phyloP scores from a whole-genome alignment of 495 filamentous ascomycete species.

The Bathelium albidoporum region DNA sequence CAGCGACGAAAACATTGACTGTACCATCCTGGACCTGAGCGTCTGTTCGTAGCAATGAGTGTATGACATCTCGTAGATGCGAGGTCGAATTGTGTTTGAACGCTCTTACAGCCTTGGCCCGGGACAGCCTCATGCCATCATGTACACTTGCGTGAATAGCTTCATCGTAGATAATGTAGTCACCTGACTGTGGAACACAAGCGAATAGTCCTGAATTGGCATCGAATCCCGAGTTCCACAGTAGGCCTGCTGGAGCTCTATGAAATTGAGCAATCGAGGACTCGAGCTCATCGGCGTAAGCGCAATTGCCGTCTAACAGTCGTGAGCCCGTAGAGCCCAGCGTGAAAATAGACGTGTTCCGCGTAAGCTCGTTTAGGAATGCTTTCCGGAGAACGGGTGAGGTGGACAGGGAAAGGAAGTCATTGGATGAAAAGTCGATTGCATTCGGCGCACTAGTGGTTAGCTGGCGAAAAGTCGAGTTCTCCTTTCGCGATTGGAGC shows the following conservation, averaged over 20 bases:
- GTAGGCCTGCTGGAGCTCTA: slow-evolving; percentile 48
- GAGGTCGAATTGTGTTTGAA: slow-evolving; percentile 55
- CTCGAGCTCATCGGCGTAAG: slow-evolving; percentile 55
- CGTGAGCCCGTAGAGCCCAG: slow-evolving; percentile 52
- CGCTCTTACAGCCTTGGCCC: slow-evolving; percentile 38
- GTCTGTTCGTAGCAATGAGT: slow-evolving; percentile 2
- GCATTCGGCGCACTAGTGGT: slow-evolving; percentile 29
- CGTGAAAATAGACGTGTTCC: slow-evolving; percentile 12
- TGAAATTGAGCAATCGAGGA: slow-evolving; percentile 55
- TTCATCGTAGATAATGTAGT: slow-evolving; percentile 64
- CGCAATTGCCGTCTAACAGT: slow-evolving; percentile 60
- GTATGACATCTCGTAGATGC: slow-evolving; percentile 3
- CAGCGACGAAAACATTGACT: slow-evolving; percentile 51
- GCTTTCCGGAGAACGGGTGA: slow-evolving; percentile 31
- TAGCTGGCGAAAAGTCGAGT: slow-evolving; percentile 33
- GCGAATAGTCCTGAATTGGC: slow-evolving; percentile 62
- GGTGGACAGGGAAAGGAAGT: slow-evolving; percentile 49
- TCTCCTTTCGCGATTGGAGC: neutral
- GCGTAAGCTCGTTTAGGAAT: slow-evolving; percentile 35
- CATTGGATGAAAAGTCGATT: slow-evolving; percentile 53
- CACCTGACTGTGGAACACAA: slow-evolving; percentile 56
- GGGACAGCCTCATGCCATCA: slow-evolving; percentile 63
- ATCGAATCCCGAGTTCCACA: slow-evolving; percentile 72
- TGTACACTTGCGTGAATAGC: slow-evolving; percentile 67
- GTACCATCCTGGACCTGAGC: slow-evolving; percentile 28